Evolutionary conservation across 2,329 filamentous ascomycete genomes (phyloP).

Genomic region (Fusarium camptoceras): DNA sequence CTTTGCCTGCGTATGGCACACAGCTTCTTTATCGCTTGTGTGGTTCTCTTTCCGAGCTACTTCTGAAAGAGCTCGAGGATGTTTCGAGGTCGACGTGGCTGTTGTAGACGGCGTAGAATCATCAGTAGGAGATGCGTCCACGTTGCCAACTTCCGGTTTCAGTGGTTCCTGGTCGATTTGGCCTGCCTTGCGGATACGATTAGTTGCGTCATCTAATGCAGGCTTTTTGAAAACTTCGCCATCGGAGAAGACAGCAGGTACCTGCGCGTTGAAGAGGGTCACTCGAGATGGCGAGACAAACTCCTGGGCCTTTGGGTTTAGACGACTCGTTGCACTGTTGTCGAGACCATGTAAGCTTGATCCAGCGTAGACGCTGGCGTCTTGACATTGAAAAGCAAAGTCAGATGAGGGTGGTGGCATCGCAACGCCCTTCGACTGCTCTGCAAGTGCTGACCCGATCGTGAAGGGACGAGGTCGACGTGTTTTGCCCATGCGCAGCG

Average conservation of each 20-base stretch:
- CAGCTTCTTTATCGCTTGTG: constrained; percentile 2
- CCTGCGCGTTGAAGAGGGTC: not conserved
- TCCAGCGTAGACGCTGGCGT: not conserved
- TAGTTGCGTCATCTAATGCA: not conserved
- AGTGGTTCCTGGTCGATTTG: not conserved
- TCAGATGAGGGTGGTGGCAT: constrained; percentile 26
- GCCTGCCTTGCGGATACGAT: not conserved
- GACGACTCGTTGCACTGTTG: constrained; percentile 12
- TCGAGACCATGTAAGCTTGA: not conserved
- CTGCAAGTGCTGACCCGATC: constrained; percentile 29
- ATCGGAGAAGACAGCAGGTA: not conserved
- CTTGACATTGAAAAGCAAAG: constrained; percentile 25
- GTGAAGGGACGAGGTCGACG: constrained; percentile 41
- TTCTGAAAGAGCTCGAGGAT: constrained; percentile 12
- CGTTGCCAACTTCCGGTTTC: not conserved
- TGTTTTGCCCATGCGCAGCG: constrained; percentile 50
- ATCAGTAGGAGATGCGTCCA: not conserved
- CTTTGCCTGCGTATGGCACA: constrained; percentile 11
- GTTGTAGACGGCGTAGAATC: not conserved
- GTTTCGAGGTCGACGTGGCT: not conserved
- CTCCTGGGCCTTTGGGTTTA: constrained; percentile 40
- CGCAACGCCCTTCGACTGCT: constrained; percentile 16
- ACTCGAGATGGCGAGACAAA: constrained; percentile 41
- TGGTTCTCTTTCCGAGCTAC: not conserved
- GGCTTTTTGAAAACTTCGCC: not conserved